Evolutionary conservation across 306 rosid genomes (phyloP), one percentile per base, ranked within the genome.

Genomic region (Carpinus fangiana): DNA sequence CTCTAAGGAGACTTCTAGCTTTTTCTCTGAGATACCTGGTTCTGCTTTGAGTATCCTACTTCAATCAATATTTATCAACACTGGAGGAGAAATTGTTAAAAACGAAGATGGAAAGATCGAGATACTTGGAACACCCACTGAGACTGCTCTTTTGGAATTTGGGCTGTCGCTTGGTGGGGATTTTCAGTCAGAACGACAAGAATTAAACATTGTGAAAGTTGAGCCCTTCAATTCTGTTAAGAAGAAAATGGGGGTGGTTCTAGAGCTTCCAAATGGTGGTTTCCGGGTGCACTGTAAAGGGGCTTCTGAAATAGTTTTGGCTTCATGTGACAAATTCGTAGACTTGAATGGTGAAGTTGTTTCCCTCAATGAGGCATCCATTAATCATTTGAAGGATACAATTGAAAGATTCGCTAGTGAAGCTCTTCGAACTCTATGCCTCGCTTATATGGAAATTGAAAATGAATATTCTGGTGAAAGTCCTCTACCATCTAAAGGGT

Each of bases 381-480:
- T 72, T 73, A 76, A 84, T 82, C 71, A 70, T 56, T 80, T 95
- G 87, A 83, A 83, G 12, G 76, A 88, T 65, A 89, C 86, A 5
- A 95, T 95, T 23, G 96, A 93, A 74, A 86, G 61, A 21, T 95
- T 95, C 88, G 96, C 99, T 43, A 79, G 75, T 78, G 99, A 93
- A 86, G 96, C 96, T 84, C 94, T 95, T 81, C 90, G 99, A 77
- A 95, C 98, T 57, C 86, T 95, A 74, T 95, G 98, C 90, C 93
- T 95, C 70, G 97, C 93, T 64, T 93, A 90, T 84, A 72, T 91
- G 90, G 98, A 95, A 50, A 79, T 85, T 57, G 86, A 66, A 60
- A 85, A 83, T 68, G 90, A 85, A 53, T 88, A 78, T 81, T 80
- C 80, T 38, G 85, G 86, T 82, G 90, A 77, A 66, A 89, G 72